Evolutionary conservation across 177 flowering plant genomes (phyloP).

Genomic region (Tripterygium wilfordii): DNA sequence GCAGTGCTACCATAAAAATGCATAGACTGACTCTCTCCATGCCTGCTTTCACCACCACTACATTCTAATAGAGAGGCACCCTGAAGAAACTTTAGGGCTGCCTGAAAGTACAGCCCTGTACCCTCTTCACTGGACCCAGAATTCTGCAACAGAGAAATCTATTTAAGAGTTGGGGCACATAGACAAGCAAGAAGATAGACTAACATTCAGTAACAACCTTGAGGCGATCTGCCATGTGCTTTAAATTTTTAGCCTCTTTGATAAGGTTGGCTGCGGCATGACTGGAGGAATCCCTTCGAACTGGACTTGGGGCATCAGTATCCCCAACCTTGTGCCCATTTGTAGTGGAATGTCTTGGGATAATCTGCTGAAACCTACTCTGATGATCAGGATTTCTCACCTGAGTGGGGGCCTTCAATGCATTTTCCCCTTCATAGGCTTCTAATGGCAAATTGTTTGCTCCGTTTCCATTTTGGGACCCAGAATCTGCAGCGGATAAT

Average conservation of each 20-base stretch:
- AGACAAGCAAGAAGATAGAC: slow-evolving; percentile 2
- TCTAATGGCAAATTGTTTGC: slow-evolving; percentile 22
- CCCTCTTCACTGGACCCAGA: slow-evolving; percentile 30
- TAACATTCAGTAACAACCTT: slow-evolving; percentile 42
- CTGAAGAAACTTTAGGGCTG: slow-evolving; percentile 50
- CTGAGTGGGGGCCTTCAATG: slow-evolving; percentile 31
- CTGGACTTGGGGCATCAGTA: slow-evolving; percentile 60
- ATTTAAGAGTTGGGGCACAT: neutral
- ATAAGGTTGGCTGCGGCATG: slow-evolving; percentile 57
- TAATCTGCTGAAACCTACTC: slow-evolving; percentile 26
- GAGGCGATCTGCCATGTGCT: slow-evolving; percentile 84
- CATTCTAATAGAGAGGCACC: slow-evolving; percentile 38
- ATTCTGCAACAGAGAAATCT: slow-evolving; percentile 19
- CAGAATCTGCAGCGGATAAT: slow-evolving; percentile 17
- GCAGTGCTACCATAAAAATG: slow-evolving; percentile 46
- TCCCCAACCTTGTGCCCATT: slow-evolving; percentile 39
- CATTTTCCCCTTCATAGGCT: slow-evolving; percentile 35
- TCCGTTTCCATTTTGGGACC: slow-evolving; percentile 35
- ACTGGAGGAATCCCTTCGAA: slow-evolving; percentile 54
- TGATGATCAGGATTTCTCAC: slow-evolving; percentile 35
- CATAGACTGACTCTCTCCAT: slow-evolving; percentile 31
- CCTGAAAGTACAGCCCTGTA: slow-evolving; percentile 38
- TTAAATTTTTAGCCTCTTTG: slow-evolving; percentile 86
- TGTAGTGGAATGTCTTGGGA: slow-evolving; percentile 35
- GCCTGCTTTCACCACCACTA: slow-evolving; percentile 22